phyloP scores from a whole-genome alignment of 2,329 filamentous ascomycete species.

The Colletotrichum lupini region DNA sequence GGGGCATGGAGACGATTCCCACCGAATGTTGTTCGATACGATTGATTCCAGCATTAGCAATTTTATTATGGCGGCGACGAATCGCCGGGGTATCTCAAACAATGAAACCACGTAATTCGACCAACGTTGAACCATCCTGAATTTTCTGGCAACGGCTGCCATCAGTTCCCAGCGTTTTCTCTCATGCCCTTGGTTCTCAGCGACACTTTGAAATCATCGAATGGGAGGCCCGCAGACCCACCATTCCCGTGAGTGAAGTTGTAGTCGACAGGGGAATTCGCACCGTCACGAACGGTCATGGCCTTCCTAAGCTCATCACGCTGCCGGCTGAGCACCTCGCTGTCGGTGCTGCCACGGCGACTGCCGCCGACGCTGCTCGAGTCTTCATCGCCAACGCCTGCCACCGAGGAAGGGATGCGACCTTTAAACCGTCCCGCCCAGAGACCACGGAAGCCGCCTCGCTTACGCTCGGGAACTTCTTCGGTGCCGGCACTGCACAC shows the following conservation, averaged over 20 bases:
- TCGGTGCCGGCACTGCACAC: conserved; percentile 84
- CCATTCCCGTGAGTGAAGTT: background rate
- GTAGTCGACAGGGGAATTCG: conserved; percentile 25
- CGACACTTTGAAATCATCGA: conserved; percentile 61
- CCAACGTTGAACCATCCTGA: background rate
- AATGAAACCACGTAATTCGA: conserved; percentile 23
- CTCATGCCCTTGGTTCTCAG: conserved; percentile 67
- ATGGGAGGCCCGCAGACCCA: conserved; percentile 50
- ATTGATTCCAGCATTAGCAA: conserved; percentile 7
- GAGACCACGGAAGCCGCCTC: conserved; percentile 69
- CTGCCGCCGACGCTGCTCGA: conserved; percentile 52
- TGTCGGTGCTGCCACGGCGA: conserved; percentile 56
- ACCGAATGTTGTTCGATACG: background rate
- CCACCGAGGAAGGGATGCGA: conserved; percentile 35
- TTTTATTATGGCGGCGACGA: conserved; percentile 11
- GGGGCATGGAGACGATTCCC: background rate
- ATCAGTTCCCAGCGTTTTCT: conserved; percentile 51
- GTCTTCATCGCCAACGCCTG: conserved; percentile 47
- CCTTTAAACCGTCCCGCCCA: conserved; percentile 61
- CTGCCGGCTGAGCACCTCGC: conserved; percentile 52
- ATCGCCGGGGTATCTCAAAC: conserved; percentile 31
- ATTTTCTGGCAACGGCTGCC: background rate
- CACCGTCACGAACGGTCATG: conserved; percentile 41
- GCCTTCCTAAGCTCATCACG: conserved; percentile 55
- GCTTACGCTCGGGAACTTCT: conserved; percentile 70